A percentile compares a stretch with the other conserved stretches of the same genome.
These are phyloP conservation scores for Phaeomoniella chlamydospora DNA, from an alignment of 2,329 filamentous ascomycete genomes.

Conservation along the genomic window DNA sequence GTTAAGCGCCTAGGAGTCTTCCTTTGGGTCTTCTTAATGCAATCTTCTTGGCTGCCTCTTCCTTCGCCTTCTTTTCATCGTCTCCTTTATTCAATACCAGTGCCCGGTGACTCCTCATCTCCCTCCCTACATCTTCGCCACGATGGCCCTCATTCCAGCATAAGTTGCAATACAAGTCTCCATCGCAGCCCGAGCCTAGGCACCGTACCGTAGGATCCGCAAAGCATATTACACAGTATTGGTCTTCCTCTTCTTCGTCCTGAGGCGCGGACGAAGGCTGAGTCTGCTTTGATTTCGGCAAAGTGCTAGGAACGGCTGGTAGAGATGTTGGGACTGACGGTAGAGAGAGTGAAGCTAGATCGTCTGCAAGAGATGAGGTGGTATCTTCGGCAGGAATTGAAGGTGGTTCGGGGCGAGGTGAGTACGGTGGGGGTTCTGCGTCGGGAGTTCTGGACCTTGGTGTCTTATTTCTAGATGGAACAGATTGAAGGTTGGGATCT, in stretches of 20 bases:
- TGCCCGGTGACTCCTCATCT: conserved; percentile 56
- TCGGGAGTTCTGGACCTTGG: conserved; percentile 9
- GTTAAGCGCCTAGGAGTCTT: neutral
- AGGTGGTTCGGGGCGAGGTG: neutral
- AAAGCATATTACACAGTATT: conserved; percentile 72
- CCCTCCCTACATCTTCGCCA: conserved; percentile 52
- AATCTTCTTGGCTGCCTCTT: conserved; percentile 2
- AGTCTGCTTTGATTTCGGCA: conserved; percentile 3
- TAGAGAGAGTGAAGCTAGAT: conserved; percentile 8
- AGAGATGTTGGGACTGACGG: conserved; percentile 13
- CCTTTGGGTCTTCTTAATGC: neutral
- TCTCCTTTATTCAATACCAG: conserved; percentile 34
- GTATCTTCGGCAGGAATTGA: conserved; percentile 6
- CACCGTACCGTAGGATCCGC: conserved; percentile 64
- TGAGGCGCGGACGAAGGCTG: conserved; percentile 11
- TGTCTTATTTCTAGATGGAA: conserved; percentile 7
- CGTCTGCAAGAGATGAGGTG: conserved; percentile 10
- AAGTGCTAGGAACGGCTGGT: neutral
- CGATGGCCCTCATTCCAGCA: conserved; percentile 76
- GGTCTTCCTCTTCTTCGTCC: conserved; percentile 31
- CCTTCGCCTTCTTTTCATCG: conserved; percentile 9
- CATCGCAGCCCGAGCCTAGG: conserved; percentile 49
- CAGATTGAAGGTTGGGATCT: neutral
- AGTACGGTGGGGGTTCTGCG: conserved; percentile 1
- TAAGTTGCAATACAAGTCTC: conserved; percentile 56